Conservation (phyloP, 2,329 filamentous ascomycete genomes). For the Verticillium tricorpus region DNA sequence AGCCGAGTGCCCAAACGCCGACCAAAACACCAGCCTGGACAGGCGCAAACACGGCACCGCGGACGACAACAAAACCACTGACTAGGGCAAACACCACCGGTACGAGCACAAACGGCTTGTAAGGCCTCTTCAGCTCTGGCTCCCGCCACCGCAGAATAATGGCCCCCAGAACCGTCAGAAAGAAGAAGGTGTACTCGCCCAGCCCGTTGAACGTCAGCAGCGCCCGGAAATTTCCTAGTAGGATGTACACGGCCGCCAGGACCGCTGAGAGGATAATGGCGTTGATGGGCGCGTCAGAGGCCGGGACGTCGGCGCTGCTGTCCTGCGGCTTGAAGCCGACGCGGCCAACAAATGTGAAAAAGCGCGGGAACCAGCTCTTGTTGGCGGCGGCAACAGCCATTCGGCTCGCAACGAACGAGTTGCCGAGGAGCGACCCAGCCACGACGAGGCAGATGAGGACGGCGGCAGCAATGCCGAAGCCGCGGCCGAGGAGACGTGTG, state of each 20-base stretch:
- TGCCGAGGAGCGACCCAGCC: conserved; percentile 57
- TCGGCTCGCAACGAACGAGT: conserved; percentile 57
- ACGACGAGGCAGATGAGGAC: conserved; percentile 56
- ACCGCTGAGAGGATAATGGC: conserved; percentile 45
- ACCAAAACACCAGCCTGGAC: conserved; percentile 47
- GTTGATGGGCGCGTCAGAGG: conserved; percentile 49
- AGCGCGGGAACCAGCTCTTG: conserved; percentile 42
- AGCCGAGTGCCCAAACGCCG: conserved; percentile 44
- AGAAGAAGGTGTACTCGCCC: conserved; percentile 60
- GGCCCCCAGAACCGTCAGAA: conserved; percentile 55
- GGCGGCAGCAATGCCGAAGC: conserved; percentile 49
- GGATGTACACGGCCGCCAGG: conserved; percentile 52
- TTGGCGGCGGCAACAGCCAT: conserved; percentile 57
- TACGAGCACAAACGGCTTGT: conserved; percentile 46
- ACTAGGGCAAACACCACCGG: conserved; percentile 51
- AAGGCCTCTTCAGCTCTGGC: conserved; percentile 49
- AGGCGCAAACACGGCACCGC: conserved; percentile 56
- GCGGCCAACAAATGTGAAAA: conserved; percentile 39
- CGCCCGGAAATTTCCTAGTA: conserved; percentile 56
- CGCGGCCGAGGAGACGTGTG: conserved; percentile 47
- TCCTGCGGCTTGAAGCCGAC: conserved; percentile 25
- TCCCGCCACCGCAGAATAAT: conserved; percentile 53
- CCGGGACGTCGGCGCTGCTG: conserved; percentile 2
- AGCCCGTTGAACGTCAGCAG: conserved; percentile 57
- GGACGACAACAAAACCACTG: conserved; percentile 54